These are phyloP conservation scores for Diospyros lotus DNA, from an alignment of 148 eudicot species.

Conservation along the genomic window DNA sequence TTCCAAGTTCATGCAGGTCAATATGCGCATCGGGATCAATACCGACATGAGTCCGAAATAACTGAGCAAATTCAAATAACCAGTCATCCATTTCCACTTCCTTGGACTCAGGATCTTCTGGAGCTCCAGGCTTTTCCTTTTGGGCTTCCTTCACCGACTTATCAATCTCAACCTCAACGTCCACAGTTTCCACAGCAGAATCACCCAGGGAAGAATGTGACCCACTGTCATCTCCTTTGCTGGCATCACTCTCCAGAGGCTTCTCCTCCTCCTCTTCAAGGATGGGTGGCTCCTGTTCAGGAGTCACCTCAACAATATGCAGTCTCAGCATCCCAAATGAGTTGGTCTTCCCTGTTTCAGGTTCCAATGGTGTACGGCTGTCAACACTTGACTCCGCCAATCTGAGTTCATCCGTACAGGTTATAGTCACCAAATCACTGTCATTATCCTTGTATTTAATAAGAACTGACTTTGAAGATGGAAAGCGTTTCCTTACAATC, in stretches of 20 bases:
- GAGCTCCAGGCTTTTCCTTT: conserved; percentile 42
- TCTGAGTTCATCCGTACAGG: conserved; percentile 67
- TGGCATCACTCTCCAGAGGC: conserved; percentile 37
- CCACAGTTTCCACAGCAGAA: conserved; percentile 47
- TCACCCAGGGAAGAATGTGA: conserved; percentile 58
- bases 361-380: conserved; percentile 43
- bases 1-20: conserved; percentile 88
- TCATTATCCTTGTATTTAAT: conserved; percentile 84
- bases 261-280: conserved; percentile 66
- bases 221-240: conserved; percentile 55
- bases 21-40: conserved; percentile 94
- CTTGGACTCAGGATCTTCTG: conserved; percentile 62
- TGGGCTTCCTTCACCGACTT: conserved; percentile 44
- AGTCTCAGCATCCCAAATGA: conserved; percentile 61
- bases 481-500: conserved; percentile 62
- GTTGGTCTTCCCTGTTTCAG: conserved; percentile 51
- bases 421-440: conserved; percentile 88
- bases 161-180: conserved; percentile 44
- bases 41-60: conserved; percentile 84
- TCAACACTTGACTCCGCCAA: conserved; percentile 76
- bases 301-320: conserved; percentile 82
- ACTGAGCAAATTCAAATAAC: conserved; percentile 89
- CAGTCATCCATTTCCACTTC: conserved; percentile 95
- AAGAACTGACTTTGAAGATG: conserved; percentile 70
- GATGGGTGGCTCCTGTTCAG: conserved; percentile 86